Base-by-base conservation (phyloP, 75 land plant species). In the Selaginella tamariscina region DNA sequence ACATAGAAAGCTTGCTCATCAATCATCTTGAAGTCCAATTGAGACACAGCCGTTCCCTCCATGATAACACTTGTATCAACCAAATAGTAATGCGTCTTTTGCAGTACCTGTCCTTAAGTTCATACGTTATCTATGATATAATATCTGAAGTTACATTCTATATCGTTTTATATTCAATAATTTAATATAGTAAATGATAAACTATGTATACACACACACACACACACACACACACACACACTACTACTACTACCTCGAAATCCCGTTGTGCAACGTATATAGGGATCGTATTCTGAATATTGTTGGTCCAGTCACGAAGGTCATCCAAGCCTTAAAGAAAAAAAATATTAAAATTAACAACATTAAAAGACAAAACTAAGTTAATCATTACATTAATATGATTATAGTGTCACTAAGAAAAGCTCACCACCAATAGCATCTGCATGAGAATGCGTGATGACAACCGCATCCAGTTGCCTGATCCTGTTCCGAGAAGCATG, bases 381-480 rank as follows among this genome's bases (percentile, higher is more conserved):
- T n/a, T n/a, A n/a, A n/a, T n/a, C n/a, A n/a, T n/a, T n/a, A n/a
- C n/a, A n/a, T n/a, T n/a, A n/a, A n/a, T n/a, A n/a, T n/a, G n/a
- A n/a, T n/a, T n/a, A n/a, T 5, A 39, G 49, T 39, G 49, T 15
- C 49, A 39, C 11, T 5, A 39, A 39, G 11, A 39, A 5, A 39
- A 39, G 15, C 78, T 69, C 74, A 94, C 98, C 98, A 70, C 96
- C 98, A 74, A 87, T 90, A 55, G 98, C 98, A 85, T 90, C 98
- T 49, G 98, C 98, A 85, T 94, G 98, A 70, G 98, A 87, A 78
- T 94, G 98, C 54, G 98, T 94, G 65, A 89, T 85, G 44, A 94
- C 75, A 30, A 94, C 88, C 64, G 98, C 91, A 82, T 89, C 98
- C 68, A 94, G 71, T 56, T 77, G 76, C 74, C 98, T 81, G 65